phyloP scores from a whole-genome alignment of 2,329 filamentous ascomycete species.

The Dactylellina haptotyla region DNA sequence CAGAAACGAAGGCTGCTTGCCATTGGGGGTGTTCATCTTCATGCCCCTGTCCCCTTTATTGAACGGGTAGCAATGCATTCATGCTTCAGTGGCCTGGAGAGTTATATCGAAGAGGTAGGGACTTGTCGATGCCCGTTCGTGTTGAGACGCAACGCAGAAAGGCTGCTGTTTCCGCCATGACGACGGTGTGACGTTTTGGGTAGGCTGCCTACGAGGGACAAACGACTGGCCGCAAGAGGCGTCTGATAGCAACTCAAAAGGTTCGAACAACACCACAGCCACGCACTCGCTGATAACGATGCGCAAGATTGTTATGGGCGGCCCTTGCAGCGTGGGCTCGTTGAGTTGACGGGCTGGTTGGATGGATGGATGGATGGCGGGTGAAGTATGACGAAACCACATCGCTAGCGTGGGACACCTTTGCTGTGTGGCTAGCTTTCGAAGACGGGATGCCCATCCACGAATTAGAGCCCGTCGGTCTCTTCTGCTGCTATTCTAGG shows the following conservation, averaged over 20 bases:
- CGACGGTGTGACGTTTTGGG: slow-evolving; percentile 1
- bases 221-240: background rate
- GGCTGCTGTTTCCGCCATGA: background rate
- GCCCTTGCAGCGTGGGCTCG: slow-evolving; percentile 35
- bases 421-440: slow-evolving; percentile 10
- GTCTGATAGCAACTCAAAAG: background rate
- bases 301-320: background rate
- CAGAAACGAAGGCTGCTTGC: background rate
- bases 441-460: slow-evolving; percentile 13
- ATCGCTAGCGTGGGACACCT: slow-evolving; percentile 32
- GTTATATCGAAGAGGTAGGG: too few relatives aligned
- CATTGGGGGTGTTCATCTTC: background rate
- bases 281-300: background rate
- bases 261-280: background rate
- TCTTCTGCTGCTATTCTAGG: slow-evolving; percentile 17
- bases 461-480: slow-evolving; percentile 31
- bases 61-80: slow-evolving; percentile 4
- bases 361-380: slow-evolving; percentile 22
- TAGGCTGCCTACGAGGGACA: background rate
- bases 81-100: too few relatives aligned
- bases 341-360: background rate
- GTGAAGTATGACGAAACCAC: slow-evolving; percentile 35
- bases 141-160: too few relatives aligned
- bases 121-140: too few relatives aligned
- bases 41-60: slow-evolving; percentile 15